Base-by-base conservation (phyloP, 306 rosid species). In the Trifolium repens region DNA sequence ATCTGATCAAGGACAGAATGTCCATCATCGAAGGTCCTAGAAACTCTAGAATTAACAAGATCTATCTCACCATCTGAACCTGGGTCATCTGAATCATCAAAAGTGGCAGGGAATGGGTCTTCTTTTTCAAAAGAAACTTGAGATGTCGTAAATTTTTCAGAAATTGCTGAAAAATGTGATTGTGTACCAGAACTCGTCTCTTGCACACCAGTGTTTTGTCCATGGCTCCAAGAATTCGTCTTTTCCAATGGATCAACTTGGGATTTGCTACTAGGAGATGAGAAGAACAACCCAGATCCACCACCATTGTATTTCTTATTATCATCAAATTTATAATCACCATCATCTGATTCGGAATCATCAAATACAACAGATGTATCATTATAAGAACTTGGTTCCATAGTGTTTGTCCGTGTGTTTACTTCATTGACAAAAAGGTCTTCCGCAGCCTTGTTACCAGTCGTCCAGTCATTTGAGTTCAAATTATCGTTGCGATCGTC, bases 41-140 rank as follows among this genome's bases (percentile, higher is more conserved):
- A 62, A 79, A 47, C 76, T 72, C 76, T 79, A 49, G 91, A 87
- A 68, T 70, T 81, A 47, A 17, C 65, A 37, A 75, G 13, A 76
- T 90, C 84, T 62, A 81, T 85, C 73, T 89, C 97, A 52, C 84
- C 75, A 65, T 88, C 94, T 16, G 98, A 91, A 76, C 86, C 79
- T 43, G 87, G 68, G 77, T 90, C 90, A 78, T 94, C 89, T 68
- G 96, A 94, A 82, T 88, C 92, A 83, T 92, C 97, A 85, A 78
- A 94, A 75, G 96, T 62, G 55, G 78, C 90, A 57, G 87, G 89
- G 40, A 71, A 64, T 15, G 67, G n/a, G 54, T 84, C 89, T 80
- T 86, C 80, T 69, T 82, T 84, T 52, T 82, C 88, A 66, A 84
- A 70, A 84, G 87, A 77, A 74, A 72, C 85, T 40, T 78, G 37